phyloP scores from a whole-genome alignment of 2,329 filamentous ascomycete species.

The Venturia nashicola region DNA sequence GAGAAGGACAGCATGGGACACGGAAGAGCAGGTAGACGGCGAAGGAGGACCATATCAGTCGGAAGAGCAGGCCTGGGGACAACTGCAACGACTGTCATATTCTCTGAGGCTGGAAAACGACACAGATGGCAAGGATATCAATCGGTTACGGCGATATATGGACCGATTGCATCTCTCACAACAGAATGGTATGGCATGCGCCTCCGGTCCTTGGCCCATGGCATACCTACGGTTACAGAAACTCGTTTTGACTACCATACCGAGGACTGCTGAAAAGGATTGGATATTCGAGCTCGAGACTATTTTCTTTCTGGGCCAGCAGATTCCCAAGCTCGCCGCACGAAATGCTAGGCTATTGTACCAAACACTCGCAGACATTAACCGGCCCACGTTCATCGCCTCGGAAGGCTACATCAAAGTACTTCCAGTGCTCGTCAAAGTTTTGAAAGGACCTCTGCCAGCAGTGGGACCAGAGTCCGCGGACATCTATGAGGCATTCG shows the following conservation, averaged over 20 bases:
- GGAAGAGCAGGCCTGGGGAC: conserved; percentile 20
- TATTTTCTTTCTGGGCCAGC: conserved; percentile 2
- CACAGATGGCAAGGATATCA: conserved; percentile 23
- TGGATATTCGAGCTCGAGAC: conserved; percentile 12
- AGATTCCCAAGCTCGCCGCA: conserved; percentile 6
- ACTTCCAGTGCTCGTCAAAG: conserved; percentile 13
- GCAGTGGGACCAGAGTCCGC: conserved; percentile 22
- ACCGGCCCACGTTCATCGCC: not conserved
- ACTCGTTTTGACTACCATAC: conserved; percentile 21
- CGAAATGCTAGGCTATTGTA: conserved; percentile 5
- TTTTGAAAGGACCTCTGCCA: conserved; percentile 20
- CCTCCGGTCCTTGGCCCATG: conserved; percentile 25
- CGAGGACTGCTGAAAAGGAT: conserved; percentile 10
- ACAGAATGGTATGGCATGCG: conserved; percentile 16
- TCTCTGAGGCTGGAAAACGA: conserved; percentile 25
- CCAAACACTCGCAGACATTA: conserved; percentile 1
- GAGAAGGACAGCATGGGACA: conserved; percentile 21
- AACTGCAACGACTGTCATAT: conserved; percentile 30
- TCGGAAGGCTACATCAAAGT: not conserved
- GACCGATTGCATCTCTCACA: conserved; percentile 12
- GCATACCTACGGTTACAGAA: conserved; percentile 30
- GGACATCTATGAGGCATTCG: conserved; percentile 26
- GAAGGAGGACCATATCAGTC: not conserved
- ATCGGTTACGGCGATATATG: conserved; percentile 28
- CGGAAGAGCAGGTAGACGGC: conserved; percentile 17